Evolutionary conservation across 441 rosid genomes (phyloP).

Genomic region (Mallotus repandus): DNA sequence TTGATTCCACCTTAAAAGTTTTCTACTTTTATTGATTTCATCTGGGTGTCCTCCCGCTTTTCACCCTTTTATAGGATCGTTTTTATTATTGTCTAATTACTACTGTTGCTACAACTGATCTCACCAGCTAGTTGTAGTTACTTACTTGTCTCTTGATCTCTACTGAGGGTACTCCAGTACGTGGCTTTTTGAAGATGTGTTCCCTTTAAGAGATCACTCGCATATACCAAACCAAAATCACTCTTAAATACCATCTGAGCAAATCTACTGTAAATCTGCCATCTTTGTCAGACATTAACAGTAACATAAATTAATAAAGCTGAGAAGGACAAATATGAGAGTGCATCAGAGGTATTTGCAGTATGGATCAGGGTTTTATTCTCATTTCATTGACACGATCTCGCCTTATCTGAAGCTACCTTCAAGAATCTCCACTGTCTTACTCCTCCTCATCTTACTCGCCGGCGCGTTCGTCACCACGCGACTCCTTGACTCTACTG

Average conservation of each 20-base stretch:
- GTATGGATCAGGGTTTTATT: slow-evolving; percentile 27
- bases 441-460: slow-evolving; percentile 34
- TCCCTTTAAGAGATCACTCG: no score
- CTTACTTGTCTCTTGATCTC: no score
- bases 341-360: slow-evolving; percentile 22
- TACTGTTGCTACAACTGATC: no score
- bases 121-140: no score
- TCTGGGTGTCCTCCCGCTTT: no score
- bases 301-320: no score
- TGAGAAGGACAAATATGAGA: slow-evolving; percentile 28
- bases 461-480: slow-evolving; percentile 52
- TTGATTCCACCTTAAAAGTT: not conserved
- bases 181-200: not conserved
- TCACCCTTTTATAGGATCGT: no score
- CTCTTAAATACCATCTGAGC: not conserved
- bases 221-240: not conserved
- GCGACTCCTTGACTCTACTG: slow-evolving; percentile 40
- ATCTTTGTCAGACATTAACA: not conserved
- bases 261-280: not conserved
- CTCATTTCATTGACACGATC: slow-evolving; percentile 26
- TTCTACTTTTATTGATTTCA: no score
- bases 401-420: slow-evolving; percentile 27
- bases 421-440: slow-evolving; percentile 23
- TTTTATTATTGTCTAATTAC: no score
- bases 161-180: not conserved